Evolutionary conservation across 805 yeast species (phyloP), one percentile per base, ranked within the genome.

Genomic region (Wickerhamiella kazuoi): DNA sequence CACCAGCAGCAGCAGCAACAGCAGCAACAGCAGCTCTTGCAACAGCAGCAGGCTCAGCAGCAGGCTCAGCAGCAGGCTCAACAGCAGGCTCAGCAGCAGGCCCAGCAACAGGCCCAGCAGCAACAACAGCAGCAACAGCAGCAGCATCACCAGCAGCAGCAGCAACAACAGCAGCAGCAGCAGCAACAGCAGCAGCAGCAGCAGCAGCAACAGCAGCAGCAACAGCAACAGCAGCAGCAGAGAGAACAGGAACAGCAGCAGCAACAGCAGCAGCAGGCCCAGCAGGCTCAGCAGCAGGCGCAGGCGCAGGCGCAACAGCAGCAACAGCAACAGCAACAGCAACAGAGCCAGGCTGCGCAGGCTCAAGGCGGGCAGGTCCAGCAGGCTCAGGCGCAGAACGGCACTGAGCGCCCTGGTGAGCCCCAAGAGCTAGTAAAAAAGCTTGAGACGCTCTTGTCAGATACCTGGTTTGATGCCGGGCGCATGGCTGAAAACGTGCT

Each of bases 381-480:
- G 17, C 39, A 34, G 20, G 31, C 29, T 21, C 38, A 18, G 19
- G 30, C 17, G 24, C 39, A 34, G 11, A 23, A 11, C 11, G 26
- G 26, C 9, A 7, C 26, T 23, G 26, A 23, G 9, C 26, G 26
- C 11, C 6, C 26, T 23, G 6, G 9, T 7, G 26, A 23, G 11
- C 11, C 24, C 18, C 16, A 16, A 21, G 37, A 9, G 28, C 29
- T 34, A 21, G 39, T 40, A 32, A 39, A 44, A 9, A 46, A 55
- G 42, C 49, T 59, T 15, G 61, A 58, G 35, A 45, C 46, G 30
- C 46, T 45, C 62, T 69, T 54, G 53, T 42, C 54, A 53, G 55
- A 65, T 55, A 79, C 94, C 3, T 84, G 95, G 95, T 62, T 80
- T 36, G 84, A 93, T 16, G 73, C 83, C 40, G 95, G 95, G 17